These are phyloP conservation scores for Yamadazyma siamensis DNA, from an alignment of 1,139 yeast genomes.

Conservation along the genomic window DNA sequence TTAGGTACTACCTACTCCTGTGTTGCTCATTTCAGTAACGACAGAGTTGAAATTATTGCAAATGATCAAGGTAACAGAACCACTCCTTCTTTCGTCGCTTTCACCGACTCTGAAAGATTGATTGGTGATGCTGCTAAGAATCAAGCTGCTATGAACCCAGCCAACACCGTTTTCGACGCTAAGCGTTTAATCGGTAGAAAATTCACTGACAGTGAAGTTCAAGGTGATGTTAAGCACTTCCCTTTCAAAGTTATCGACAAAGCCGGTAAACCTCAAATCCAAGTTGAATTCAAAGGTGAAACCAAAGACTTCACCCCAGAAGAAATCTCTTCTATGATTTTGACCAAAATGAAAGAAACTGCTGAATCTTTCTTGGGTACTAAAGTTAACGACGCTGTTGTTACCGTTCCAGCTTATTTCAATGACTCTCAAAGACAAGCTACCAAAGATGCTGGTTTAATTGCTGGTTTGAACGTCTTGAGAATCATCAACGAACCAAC, in stretches of 20 bases:
- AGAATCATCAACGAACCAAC: constrained; percentile 98
- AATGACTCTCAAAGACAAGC: constrained; percentile 98
- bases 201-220: constrained; percentile 85
- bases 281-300: constrained; percentile 93
- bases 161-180: constrained; percentile 95
- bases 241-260: constrained; percentile 91
- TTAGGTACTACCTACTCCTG: constrained; percentile 98
- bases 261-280: constrained; percentile 84
- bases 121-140: constrained; percentile 99
- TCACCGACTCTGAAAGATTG: constrained; percentile 95
- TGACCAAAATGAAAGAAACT: constrained; percentile 96
- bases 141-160: constrained; percentile 97
- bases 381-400: constrained; percentile 91
- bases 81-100: constrained; percentile 97
- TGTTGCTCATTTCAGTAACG: constrained; percentile 94
- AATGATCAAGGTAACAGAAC: constrained; percentile 99
- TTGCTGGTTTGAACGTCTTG: constrained; percentile 93
- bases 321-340: constrained; percentile 95
- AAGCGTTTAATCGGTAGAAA: constrained; percentile 98
- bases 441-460: constrained; percentile 98
- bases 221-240: constrained; percentile 95
- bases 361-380: constrained; percentile 95
- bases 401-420: constrained; percentile 97
- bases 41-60: constrained; percentile 83
- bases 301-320: constrained; percentile 94